phyloP scores from a whole-genome alignment of 129 eudicot genomes.

The Kitagawia praeruptora region DNA sequence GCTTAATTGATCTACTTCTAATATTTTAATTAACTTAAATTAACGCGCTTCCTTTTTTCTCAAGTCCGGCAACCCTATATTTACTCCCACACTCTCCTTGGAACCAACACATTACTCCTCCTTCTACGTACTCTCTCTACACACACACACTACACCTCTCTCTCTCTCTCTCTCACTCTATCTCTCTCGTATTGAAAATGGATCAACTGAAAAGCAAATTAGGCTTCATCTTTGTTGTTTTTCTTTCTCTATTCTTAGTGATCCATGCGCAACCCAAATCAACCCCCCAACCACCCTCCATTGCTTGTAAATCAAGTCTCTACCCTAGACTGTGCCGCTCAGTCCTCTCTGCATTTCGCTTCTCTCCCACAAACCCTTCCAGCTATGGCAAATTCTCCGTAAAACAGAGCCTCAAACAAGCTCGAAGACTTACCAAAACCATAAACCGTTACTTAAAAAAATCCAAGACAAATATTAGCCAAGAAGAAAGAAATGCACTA shows the following conservation, averaged over 20 bases:
- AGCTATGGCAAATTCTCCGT: slow-evolving; percentile 11
- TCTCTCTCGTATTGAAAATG: neutral
- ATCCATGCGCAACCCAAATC: neutral
- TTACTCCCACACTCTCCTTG: slow-evolving; percentile 3
- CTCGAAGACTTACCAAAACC: neutral
- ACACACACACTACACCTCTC: neutral
- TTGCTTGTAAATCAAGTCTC: slow-evolving; percentile 7
- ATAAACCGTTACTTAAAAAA: slow-evolving; percentile 2
- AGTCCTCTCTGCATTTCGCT: slow-evolving; percentile 7
- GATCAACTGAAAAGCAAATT: neutral
- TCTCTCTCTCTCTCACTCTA: no score
- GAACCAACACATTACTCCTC: neutral
- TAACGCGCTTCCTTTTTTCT: neutral
- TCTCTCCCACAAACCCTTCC: slow-evolving; percentile 1
- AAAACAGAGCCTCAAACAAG: slow-evolving; percentile 12
- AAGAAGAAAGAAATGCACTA: neutral
- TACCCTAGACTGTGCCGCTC: slow-evolving; percentile 13
- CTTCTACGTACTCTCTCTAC: neutral
- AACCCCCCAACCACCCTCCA: neutral
- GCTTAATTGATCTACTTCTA: neutral
- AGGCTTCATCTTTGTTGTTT: neutral
- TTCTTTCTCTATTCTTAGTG: neutral
- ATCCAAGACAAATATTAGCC: neutral
- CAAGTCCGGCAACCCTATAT: neutral
- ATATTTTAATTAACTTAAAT: neutral